Evolutionary conservation across 305 asterid genomes (phyloP).

Genomic region (Solanum hybrid): DNA sequence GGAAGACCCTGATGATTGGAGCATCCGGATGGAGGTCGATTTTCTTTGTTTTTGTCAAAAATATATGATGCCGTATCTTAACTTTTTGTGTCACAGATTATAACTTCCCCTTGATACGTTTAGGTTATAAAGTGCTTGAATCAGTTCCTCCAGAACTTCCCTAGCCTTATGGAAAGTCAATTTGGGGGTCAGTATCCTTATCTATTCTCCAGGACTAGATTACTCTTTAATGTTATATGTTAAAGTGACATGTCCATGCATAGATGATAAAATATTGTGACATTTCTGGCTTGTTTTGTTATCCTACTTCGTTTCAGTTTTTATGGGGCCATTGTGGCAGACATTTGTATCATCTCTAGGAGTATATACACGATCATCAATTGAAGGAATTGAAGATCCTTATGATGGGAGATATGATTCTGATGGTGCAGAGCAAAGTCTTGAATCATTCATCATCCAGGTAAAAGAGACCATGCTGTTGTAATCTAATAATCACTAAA

Average conservation of each 20-base stretch:
- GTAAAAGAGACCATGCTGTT: constrained; percentile 18
- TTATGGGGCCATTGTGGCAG: constrained; percentile 86
- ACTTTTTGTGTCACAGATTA: neutral
- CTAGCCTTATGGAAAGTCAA: constrained; percentile 55
- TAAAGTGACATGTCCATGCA: neutral
- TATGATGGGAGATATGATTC: constrained; percentile 96
- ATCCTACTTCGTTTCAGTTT: constrained; percentile 38
- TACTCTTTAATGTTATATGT: constrained; percentile 2
- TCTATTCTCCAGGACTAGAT: constrained; percentile 9
- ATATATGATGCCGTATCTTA: neutral
- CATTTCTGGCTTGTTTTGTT: constrained; percentile 11
- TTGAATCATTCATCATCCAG: constrained; percentile 90
- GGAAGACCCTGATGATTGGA: constrained; percentile 98
- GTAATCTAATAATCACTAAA: no score
- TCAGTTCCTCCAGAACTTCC: constrained; percentile 79
- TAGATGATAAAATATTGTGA: neutral
- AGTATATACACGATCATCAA: constrained; percentile 66
- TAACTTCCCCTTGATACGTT: neutral
- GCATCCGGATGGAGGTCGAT: constrained; percentile 89
- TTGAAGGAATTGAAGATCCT: constrained; percentile 76
- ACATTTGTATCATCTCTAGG: constrained; percentile 75
- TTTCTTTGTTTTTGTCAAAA: neutral
- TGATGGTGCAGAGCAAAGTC: constrained; percentile 85
- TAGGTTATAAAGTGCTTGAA: constrained; percentile 94
- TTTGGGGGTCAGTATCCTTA: constrained; percentile 40